Evolutionary conservation across 768 basidiomycete genomes (phyloP), one percentile per base, ranked within the genome.

Genomic region (Saitozyma sp.): DNA sequence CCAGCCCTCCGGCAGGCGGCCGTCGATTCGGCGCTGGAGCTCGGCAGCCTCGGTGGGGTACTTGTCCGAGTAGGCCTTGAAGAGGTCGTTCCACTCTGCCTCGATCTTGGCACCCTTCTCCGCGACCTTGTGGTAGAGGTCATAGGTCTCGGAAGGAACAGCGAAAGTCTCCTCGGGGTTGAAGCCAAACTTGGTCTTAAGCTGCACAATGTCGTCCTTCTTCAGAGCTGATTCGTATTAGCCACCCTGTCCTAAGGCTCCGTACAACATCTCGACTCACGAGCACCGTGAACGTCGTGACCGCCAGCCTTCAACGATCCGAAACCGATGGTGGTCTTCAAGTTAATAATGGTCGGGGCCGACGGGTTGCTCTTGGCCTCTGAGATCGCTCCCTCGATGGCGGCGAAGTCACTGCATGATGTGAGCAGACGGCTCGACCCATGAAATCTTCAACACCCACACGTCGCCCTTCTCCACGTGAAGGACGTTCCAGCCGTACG

Each of bases 401-500:
- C 85, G 61, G 84, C 83, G 61, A 92, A 84, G 79, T 96, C 91
- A 58, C 89, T 91, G 62, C 19, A 62, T 54, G 29, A 51, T 68
- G 19, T 64, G 56, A 20, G 13, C 3, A 19, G 45, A 9, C 40
- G 14, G 20, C 58, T 14, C 8, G n/a, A 17, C 20, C 20, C 29
- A 37, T 29, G 29, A 29, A 29, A 29, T 2, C 29, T 29, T 29
- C 29, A 5, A 29, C 6, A 62, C 61, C 56, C 49, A 62, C 61
- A 40, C 83, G 81, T 92, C 88, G 56, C 92, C 92, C 63, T 92
- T 82, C 62, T 88, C 83, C 62, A 93, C 90, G 74, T 85, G 85
- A 64, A 94, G 85, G 61, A 94, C 91, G 66, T 96, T 89, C 94
- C 94, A 97, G 58, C 90, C 92, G 80, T 96, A 96, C 2, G 94